Conservation (phyloP, 345 rosid species). For the Raphanus sativus region DNA sequence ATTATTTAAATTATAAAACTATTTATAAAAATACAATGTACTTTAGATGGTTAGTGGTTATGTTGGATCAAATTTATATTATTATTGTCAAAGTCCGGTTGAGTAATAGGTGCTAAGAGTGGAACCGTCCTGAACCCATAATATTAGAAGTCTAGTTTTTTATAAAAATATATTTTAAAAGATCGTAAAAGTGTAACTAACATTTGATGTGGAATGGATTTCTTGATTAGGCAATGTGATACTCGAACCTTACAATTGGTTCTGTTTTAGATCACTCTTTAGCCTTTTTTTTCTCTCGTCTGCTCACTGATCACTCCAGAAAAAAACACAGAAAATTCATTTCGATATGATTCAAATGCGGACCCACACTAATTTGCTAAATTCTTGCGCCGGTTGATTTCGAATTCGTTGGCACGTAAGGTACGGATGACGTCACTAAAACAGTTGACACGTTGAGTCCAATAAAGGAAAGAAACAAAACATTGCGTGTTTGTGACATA, state of each 20-base stretch:
- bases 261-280: neutral
- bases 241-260: neutral
- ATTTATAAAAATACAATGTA: no score
- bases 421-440: slow-evolving; percentile 15
- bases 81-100: no score
- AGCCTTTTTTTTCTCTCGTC: neutral
- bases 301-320: neutral
- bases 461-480: neutral
- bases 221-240: neutral
- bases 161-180: no score
- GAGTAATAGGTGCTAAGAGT: no score
- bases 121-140: no score
- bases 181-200: no score
- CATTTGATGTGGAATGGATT: neutral
- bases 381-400: neutral
- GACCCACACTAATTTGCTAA: neutral
- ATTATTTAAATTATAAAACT: no score
- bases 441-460: neutral
- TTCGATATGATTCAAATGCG: neutral
- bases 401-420: slow-evolving; percentile 22
- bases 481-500: slow-evolving; percentile 9
- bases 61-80: no score
- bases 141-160: no score
- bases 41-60: no score
- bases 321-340: neutral